Base-by-base conservation (phyloP, 2,329 filamentous ascomycete genomes). In the Septoria petroselini region DNA sequence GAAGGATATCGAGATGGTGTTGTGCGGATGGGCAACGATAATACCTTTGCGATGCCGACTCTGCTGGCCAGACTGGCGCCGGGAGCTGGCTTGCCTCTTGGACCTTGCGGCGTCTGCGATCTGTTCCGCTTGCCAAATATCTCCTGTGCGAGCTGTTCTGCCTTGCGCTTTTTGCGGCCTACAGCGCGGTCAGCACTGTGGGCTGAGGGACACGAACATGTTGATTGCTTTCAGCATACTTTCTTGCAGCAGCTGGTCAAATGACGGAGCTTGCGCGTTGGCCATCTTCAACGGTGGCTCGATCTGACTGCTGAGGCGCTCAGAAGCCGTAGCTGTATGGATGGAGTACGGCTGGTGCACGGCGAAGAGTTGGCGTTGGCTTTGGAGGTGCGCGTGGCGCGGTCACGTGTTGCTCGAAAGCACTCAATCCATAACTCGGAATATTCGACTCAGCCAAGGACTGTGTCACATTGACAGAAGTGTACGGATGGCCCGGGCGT, bases 21-120 rank as follows among this genome's bases (percentile, higher is more conserved):
- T 29, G 17, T 34, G 38, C 23, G 30, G 29, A 15, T 33, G 19
- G 21, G 35, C 7, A 19, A 3, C 3, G 31, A 35, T 9, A 19
- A 49, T 74, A 83, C 83, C 80, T 90, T 90, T 62, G 80, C 82
- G 41, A 90, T 76, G 31, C 86, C 86, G 51, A 86, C 82, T 67
- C 86, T 80, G 69, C 83, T 86, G 48, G 86, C 81, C 42, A 90
- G 78, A 81, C 62, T 82, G 74, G 43, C 77, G 61, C 56, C 62
- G 8, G 47, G 65, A 47, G 44, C 73, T 53, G 70, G 66, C 80
- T 51, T 59, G 35, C 52, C 50, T 43, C 50, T 49, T 35, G 70
- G 71, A 18, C 73, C 66, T 14, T 79, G 77, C 31, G 83, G 72
- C 9, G 72, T 77, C 63, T 79, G 84, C 44, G 78, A 70, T 58